phyloP scores from a whole-genome alignment of 345 rosid species.

The Rhodamnia argentea region DNA sequence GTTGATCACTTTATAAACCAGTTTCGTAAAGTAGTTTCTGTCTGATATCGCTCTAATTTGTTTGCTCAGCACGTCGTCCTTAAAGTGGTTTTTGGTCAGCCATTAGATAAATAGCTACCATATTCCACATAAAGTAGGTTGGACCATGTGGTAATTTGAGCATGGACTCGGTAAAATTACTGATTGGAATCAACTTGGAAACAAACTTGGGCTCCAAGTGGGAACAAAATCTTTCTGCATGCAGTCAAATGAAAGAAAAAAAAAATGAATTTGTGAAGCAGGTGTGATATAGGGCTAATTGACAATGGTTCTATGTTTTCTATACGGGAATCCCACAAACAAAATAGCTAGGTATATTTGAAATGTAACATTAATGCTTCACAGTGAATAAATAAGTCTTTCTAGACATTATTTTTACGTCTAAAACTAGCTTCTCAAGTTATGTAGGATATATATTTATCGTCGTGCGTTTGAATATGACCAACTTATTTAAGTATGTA shows the following conservation, averaged over 20 bases:
- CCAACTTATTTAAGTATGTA: background rate
- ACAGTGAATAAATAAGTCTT: background rate
- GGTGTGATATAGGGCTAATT: background rate
- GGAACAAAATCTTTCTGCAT: background rate
- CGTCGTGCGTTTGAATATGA: background rate
- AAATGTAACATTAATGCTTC: background rate
- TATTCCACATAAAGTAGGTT: background rate
- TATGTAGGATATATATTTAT: background rate
- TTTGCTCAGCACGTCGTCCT: background rate
- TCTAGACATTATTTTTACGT: background rate
- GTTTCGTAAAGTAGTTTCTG: background rate
- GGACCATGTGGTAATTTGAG: background rate
- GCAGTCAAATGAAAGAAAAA: background rate
- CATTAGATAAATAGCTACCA: background rate
- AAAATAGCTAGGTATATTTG: background rate
- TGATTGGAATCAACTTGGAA: background rate
- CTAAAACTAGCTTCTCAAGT: background rate
- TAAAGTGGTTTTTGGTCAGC: background rate
- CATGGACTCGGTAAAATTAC: background rate
- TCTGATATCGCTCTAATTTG: background rate
- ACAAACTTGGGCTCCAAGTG: background rate
- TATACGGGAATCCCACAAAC: background rate
- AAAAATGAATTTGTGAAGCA: background rate
- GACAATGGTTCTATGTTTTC: background rate
- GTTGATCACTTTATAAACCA: background rate